Evolutionary conservation across 768 basidiomycete genomes (phyloP).

Genomic region (Mycena vitilis): DNA sequence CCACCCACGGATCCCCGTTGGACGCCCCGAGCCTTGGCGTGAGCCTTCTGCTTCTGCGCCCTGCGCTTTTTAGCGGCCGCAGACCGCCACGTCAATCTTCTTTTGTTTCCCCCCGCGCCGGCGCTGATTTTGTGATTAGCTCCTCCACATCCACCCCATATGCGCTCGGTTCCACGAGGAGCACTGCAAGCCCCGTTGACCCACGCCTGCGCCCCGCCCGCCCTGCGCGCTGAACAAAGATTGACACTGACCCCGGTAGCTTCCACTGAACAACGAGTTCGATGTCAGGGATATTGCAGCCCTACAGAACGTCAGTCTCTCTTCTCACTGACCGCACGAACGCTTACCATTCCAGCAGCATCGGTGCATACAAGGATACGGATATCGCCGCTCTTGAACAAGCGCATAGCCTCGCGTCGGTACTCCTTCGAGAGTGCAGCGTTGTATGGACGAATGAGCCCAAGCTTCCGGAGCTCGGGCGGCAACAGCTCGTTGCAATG

Average conservation of each 20-base stretch:
- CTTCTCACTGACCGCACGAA: neutral
- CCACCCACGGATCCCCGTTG: neutral
- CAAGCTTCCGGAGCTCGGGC: conserved; percentile 10
- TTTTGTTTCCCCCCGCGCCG: neutral
- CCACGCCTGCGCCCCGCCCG: conserved; percentile 39
- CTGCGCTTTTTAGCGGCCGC: neutral
- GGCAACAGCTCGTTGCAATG: conserved; percentile 37
- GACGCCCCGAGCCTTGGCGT: neutral
- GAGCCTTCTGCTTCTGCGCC: neutral
- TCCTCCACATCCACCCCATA: neutral
- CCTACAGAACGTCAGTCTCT: conserved; percentile 2
- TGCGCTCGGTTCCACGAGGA: neutral
- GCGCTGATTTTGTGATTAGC: neutral
- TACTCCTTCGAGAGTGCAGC: conserved; percentile 38
- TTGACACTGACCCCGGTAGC: conserved; percentile 34
- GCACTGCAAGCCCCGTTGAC: conserved; percentile 18
- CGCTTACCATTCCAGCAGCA: conserved; percentile 47
- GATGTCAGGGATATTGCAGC: conserved; percentile 44
- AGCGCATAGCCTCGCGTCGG: conserved; percentile 27
- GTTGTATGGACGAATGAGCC: conserved; percentile 43
- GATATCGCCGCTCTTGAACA: neutral
- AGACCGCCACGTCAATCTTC: neutral
- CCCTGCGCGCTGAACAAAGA: conserved; percentile 48
- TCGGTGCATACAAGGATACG: neutral
- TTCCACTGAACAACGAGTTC: conserved; percentile 44